phyloP scores from a whole-genome alignment of 306 rosid species.

The Delonix regia region DNA sequence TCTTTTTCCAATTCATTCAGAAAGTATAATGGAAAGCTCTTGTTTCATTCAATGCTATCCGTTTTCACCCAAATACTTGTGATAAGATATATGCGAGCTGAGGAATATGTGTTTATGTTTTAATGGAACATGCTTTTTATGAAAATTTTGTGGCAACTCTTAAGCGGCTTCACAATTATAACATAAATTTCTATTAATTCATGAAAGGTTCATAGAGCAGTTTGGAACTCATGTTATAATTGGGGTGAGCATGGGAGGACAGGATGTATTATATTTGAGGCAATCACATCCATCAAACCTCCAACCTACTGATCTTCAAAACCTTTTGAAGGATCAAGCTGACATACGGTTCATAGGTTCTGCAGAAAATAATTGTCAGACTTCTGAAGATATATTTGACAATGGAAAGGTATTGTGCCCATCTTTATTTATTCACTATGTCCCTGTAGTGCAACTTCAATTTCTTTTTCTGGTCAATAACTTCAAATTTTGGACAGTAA shows the following conservation, averaged over 20 bases:
- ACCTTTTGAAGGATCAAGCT: slow-evolving; percentile 65
- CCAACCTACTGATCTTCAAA: slow-evolving; percentile 66
- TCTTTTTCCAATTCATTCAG: not conserved
- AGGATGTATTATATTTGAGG: slow-evolving; percentile 81
- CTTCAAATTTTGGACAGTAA: not conserved
- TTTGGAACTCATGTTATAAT: slow-evolving; percentile 89
- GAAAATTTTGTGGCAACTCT: not conserved
- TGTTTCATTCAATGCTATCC: not conserved
- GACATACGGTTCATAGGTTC: slow-evolving; percentile 62
- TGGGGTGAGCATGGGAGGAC: slow-evolving; percentile 94
- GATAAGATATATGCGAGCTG: not conserved
- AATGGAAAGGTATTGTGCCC: slow-evolving; percentile 50
- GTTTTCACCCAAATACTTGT: not conserved
- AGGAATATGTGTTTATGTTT: not conserved
- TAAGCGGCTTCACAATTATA: not conserved
- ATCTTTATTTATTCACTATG: not conserved
- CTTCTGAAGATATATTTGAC: slow-evolving; percentile 50
- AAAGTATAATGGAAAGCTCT: not conserved
- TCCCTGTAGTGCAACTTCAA: too few relatives aligned
- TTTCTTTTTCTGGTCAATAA: not conserved
- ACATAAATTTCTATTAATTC: slow-evolving; percentile 12
- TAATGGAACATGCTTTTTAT: not conserved
- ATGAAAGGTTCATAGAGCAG: slow-evolving; percentile 71
- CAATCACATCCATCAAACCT: slow-evolving; percentile 71
- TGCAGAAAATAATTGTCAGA: slow-evolving; percentile 44